Evolutionary conservation across 2,329 filamentous ascomycete genomes (phyloP).

Genomic region (Remersonia thermophila): DNA sequence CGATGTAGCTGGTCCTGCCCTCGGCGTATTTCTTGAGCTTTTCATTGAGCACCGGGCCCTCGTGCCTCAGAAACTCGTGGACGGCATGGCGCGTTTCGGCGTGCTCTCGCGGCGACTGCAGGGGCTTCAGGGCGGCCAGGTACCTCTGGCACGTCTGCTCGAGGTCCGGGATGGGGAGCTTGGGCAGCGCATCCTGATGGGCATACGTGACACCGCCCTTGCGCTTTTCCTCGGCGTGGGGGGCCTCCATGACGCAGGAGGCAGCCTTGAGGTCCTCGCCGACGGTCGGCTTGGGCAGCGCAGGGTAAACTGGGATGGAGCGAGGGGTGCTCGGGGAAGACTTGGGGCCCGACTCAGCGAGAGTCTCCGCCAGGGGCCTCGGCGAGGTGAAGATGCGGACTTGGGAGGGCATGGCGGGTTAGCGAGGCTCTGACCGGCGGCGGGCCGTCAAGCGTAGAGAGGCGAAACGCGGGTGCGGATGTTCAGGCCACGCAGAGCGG

Average conservation of each 20-base stretch:
- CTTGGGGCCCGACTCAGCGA: slow-evolving; percentile 30
- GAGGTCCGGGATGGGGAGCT: slow-evolving; percentile 84
- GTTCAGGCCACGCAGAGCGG: slow-evolving; percentile 72
- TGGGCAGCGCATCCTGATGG: slow-evolving; percentile 76
- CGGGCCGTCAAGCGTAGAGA: slow-evolving; percentile 49
- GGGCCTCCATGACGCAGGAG: slow-evolving; percentile 31
- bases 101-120: slow-evolving; percentile 73
- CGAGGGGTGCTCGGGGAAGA: slow-evolving; percentile 28
- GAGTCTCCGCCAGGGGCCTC: slow-evolving; percentile 58
- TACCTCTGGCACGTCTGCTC: slow-evolving; percentile 70
- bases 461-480: slow-evolving; percentile 69
- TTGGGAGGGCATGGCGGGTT: slow-evolving; percentile 47
- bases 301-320: slow-evolving; percentile 25
- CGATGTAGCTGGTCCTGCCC: slow-evolving; percentile 90
- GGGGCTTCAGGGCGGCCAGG: slow-evolving; percentile 61
- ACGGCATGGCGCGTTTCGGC: slow-evolving; percentile 70
- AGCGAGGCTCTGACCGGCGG: slow-evolving; percentile 24
- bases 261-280: slow-evolving; percentile 21
- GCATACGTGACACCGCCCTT: slow-evolving; percentile 75
- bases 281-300: slow-evolving; percentile 23
- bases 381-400: slow-evolving; percentile 57
- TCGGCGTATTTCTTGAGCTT: slow-evolving; percentile 82
- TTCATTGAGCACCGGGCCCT: slow-evolving; percentile 77
- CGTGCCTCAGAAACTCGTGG: slow-evolving; percentile 65
- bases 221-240: slow-evolving; percentile 35